Percentiles rank a stretch among this genome's conserved stretches.
phyloP scores from a whole-genome alignment of 345 rosid species.

The Garcia nutans region DNA sequence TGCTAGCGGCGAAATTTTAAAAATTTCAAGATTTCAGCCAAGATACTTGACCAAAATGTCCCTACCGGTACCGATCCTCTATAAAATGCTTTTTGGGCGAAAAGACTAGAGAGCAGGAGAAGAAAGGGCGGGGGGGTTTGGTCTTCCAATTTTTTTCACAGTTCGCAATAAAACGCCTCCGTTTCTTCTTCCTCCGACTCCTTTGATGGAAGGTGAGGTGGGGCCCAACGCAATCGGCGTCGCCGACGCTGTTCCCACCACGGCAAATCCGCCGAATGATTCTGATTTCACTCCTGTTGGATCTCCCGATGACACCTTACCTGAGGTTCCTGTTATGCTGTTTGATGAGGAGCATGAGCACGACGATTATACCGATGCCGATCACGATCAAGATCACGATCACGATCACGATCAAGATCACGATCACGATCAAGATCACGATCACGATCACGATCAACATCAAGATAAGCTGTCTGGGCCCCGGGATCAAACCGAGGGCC shows the following conservation, averaged over 20 bases:
- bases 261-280: neutral
- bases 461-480: slow-evolving; percentile 10
- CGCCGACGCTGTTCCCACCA: neutral
- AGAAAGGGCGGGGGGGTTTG: slow-evolving; percentile 25
- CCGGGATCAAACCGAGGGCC: slow-evolving; percentile 16
- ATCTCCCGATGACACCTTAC: slow-evolving; percentile 19
- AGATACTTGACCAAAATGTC: slow-evolving; percentile 11
- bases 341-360: slow-evolving; percentile 19
- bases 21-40: neutral
- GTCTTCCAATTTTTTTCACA: neutral
- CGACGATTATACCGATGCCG: neutral
- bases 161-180: slow-evolving; percentile 2
- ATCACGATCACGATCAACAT: too few species aligned
- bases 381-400: neutral
- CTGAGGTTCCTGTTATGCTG: slow-evolving; percentile 16
- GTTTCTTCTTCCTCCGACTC: slow-evolving; percentile 20
- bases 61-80: neutral
- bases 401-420: too few species aligned
- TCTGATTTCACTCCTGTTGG: slow-evolving; percentile 19
- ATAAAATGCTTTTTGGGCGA: neutral
- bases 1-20: neutral
- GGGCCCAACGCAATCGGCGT: neutral
- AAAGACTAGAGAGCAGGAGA: slow-evolving; percentile 14
- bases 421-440: too few species aligned
- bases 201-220: slow-evolving; percentile 24